Evolutionary conservation across 306 rosid genomes (phyloP).

Genomic region (Calophaca sinica): DNA sequence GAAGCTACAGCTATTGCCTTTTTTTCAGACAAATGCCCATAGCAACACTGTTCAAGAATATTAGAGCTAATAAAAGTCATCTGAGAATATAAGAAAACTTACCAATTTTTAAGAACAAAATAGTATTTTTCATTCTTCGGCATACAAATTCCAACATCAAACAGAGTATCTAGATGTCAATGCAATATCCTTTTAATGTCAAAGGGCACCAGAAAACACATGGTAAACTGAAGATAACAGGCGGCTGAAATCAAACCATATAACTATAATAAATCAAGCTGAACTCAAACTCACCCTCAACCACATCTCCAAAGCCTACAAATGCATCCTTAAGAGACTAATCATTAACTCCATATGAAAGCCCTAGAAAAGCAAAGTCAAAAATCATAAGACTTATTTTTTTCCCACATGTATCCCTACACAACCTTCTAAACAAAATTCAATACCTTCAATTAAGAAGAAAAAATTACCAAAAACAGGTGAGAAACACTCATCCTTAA

Average conservation of each 20-base stretch:
- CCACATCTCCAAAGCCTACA: conserved; percentile 67
- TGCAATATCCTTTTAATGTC: too few species aligned
- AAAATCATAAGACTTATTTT: neutral
- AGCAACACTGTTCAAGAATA: too few species aligned
- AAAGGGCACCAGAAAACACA: neutral
- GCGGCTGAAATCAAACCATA: neutral
- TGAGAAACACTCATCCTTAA: too few species aligned
- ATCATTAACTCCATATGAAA: conserved; percentile 76
- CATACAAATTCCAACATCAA: neutral
- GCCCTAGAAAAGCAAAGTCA: conserved; percentile 55
- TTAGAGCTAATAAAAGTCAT: too few species aligned
- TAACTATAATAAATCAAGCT: conserved; percentile 1
- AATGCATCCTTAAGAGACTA: conserved; percentile 80
- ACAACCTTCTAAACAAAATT: neutral
- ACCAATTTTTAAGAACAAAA: too few species aligned
- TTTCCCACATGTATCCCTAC: neutral
- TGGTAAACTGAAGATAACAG: neutral
- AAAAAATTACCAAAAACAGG: too few species aligned
- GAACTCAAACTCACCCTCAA: conserved; percentile 80
- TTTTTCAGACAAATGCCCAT: too few species aligned
- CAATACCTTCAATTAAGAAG: conserved; percentile 64
- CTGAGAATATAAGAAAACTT: too few species aligned
- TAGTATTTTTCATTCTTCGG: neutral
- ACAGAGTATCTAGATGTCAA: conserved; percentile 4
- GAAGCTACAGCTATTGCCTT: too few species aligned